Base-by-base conservation (phyloP, 768 basidiomycete genomes). In the Russula abietina region DNA sequence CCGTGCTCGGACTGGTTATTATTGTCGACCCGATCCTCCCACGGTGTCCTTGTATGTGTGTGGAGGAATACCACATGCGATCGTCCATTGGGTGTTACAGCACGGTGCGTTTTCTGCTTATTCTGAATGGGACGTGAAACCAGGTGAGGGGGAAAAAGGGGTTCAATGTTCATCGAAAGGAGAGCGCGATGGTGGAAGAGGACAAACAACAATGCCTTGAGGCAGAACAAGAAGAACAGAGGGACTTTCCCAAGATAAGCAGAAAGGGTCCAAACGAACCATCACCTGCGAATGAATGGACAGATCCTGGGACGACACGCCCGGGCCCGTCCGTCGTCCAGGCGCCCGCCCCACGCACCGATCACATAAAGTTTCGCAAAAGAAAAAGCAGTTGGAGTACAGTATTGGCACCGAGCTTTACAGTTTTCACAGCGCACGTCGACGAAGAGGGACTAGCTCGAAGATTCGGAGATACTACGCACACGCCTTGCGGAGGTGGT, bases 31-130 rank as follows among this genome's bases (percentile, higher is more conserved):
- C 87, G 85, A 68, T 86, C 83, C 17, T 76, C 74, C 85, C 86
- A 88, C 8, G 81, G 75, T 4, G 79, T 79, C 71, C 87, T 85
- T 4, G 75, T 85, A 87, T 1, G 83, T 75, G 68, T 85, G 84
- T 6, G 43, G 28, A 28, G 26, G 86, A 73, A 87, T 33, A 87
- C 83, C 84, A 58, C 45, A 39, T 50, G 30, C 24, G 58, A 60
- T 55, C 59, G 9, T 30, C 57, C 43, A 17, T 9, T 48, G 32
- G 22, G 54, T 12, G 30, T 24, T 38, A 32, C n/a, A n/a, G n/a
- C n/a, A n/a, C n/a, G 54, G 48, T 28, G 45, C 4, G 9, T 41
- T 32, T 49, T 53, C 22, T 26, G 36, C 57, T 43, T 16, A 54
- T 39, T 30, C 33, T 41, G 36, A 22, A 8, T 6, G 51, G 11